phyloP scores from a whole-genome alignment of 257 asterid species.

The Nicotiana benthamiana region DNA sequence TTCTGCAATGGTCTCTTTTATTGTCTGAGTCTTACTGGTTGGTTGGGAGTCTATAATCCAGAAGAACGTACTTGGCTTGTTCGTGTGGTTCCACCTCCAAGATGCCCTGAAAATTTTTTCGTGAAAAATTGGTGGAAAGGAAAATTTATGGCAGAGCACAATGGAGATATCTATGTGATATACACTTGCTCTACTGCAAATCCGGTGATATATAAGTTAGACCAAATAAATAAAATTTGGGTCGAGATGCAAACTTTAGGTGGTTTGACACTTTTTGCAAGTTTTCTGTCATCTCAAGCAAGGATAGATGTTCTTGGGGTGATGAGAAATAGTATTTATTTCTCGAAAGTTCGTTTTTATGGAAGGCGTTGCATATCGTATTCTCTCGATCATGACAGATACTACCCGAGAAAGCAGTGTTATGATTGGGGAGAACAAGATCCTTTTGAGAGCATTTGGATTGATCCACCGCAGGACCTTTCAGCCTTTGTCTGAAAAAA shows the following conservation, averaged over 20 bases:
- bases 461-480: slow-evolving; percentile 75
- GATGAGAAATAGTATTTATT: slow-evolving; percentile 71
- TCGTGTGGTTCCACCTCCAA: slow-evolving; percentile 61
- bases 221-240: slow-evolving; percentile 58
- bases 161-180: slow-evolving; percentile 64
- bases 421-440: slow-evolving; percentile 85
- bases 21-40: slow-evolving; percentile 67
- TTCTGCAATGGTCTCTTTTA: slow-evolving; percentile 64
- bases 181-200: slow-evolving; percentile 65
- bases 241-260: slow-evolving; percentile 55
- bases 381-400: slow-evolving; percentile 51
- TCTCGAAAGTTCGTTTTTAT: slow-evolving; percentile 69
- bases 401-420: slow-evolving; percentile 70
- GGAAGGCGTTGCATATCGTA: slow-evolving; percentile 77
- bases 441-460: slow-evolving; percentile 74
- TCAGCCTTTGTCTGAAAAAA: slow-evolving; percentile 38
- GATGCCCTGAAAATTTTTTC: slow-evolving; percentile 55
- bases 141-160: slow-evolving; percentile 80
- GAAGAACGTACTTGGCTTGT: slow-evolving; percentile 52
- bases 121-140: slow-evolving; percentile 86
- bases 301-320: slow-evolving; percentile 72
- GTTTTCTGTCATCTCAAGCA: slow-evolving; percentile 65
- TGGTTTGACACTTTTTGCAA: slow-evolving; percentile 72
- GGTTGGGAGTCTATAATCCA: slow-evolving; percentile 65
- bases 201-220: slow-evolving; percentile 65